These are phyloP conservation scores for Fusarium sulawesiense DNA, from an alignment of 2,329 filamentous ascomycete species.

Conservation along the genomic window DNA sequence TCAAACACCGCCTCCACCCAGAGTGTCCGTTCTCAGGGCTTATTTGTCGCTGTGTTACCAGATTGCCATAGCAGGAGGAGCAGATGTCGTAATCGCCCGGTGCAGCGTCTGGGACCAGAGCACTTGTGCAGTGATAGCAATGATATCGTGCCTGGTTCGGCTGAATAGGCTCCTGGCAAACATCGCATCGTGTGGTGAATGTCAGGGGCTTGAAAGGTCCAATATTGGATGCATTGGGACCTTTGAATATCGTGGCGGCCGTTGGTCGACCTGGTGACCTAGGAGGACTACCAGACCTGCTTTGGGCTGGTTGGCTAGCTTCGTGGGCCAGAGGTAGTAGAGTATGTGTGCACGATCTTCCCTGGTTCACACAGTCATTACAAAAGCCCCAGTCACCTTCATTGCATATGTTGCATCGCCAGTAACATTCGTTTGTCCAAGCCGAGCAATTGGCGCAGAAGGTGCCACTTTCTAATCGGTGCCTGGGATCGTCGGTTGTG, in stretches of 20 bases:
- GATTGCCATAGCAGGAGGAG: conserved; percentile 76
- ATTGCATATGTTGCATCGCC: conserved; percentile 89
- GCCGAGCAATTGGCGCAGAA: conserved; percentile 83
- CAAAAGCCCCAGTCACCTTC: conserved; percentile 97
- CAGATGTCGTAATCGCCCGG: conserved; percentile 91
- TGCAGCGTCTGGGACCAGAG: conserved; percentile 57
- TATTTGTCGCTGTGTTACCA: conserved; percentile 73
- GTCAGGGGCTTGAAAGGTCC: conserved; percentile 74
- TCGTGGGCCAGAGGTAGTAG: conserved; percentile 80
- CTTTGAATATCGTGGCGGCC: conserved; percentile 61
- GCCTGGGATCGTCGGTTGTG: conserved; percentile 74
- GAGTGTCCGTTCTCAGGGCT: conserved; percentile 78
- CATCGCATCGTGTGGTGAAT: conserved; percentile 81
- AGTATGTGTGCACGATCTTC: conserved; percentile 82
- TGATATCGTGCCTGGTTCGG: conserved; percentile 79
- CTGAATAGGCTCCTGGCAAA: conserved; percentile 79
- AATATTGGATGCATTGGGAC: conserved; percentile 58
- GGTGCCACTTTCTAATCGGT: conserved; percentile 78
- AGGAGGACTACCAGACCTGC: conserved; percentile 55
- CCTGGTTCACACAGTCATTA: conserved; percentile 85
- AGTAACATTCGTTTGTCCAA: conserved; percentile 86
- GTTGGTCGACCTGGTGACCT: conserved; percentile 59
- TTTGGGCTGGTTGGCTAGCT: conserved; percentile 48
- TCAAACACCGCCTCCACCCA: conserved; percentile 86
- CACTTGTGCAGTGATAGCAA: conserved; percentile 77